phyloP scores from a whole-genome alignment of 805 yeast genomes.

The Priceomyces castillae region DNA sequence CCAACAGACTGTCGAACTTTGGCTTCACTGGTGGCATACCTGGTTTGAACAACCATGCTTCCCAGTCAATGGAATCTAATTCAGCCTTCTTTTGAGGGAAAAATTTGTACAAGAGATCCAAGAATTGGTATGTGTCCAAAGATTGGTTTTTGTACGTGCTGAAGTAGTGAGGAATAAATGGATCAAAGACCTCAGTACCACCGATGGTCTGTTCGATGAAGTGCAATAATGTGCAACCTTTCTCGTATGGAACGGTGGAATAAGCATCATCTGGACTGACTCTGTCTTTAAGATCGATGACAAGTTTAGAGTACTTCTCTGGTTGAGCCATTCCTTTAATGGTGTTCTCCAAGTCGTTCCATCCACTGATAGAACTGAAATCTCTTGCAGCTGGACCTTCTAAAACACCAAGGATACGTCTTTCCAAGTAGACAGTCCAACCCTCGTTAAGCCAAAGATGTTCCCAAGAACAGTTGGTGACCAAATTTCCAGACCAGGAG shows the following conservation, averaged over 20 bases:
- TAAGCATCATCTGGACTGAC: conserved; percentile 89
- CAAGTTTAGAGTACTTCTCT: conserved; percentile 55
- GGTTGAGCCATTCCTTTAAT: conserved; percentile 63
- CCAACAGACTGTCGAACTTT: conserved; percentile 72
- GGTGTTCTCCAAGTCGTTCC: conserved; percentile 74
- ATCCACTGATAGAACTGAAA: conserved; percentile 81
- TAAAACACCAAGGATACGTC: conserved; percentile 74
- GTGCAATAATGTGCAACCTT: conserved; percentile 78
- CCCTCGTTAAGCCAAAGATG: conserved; percentile 96
- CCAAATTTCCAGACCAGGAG: conserved; percentile 90
- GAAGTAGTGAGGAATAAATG: conserved; percentile 78
- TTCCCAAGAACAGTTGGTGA: conserved; percentile 88
- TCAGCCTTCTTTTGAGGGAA: conserved; percentile 45
- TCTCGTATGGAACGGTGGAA: conserved; percentile 85
- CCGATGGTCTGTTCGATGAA: conserved; percentile 70
- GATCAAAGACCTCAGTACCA: conserved; percentile 64
- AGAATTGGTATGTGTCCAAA: conserved; percentile 77
- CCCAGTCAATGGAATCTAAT: conserved; percentile 80
- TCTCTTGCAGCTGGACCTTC: conserved; percentile 79
- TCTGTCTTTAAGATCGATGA: conserved; percentile 66
- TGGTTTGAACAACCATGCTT: conserved; percentile 73
- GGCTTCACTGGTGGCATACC: conserved; percentile 88
- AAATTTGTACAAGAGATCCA: conserved; percentile 71
- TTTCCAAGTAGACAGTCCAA: conserved; percentile 90
- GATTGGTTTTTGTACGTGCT: conserved; percentile 64